Evolutionary conservation across 2,329 filamentous ascomycete species (phyloP).

Genomic region (Exophiala oligosperma): DNA sequence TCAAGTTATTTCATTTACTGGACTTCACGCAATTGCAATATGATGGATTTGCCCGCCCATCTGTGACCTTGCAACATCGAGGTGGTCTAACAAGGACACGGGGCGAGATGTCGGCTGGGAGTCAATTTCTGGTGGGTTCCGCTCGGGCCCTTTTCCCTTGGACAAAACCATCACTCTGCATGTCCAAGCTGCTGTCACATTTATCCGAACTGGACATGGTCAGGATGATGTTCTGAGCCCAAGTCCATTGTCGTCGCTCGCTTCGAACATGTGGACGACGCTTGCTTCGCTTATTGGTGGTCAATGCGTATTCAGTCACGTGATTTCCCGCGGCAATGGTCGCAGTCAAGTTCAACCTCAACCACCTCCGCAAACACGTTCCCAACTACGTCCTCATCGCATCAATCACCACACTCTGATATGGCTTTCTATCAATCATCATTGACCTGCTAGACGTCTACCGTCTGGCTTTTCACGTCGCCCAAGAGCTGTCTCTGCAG

Average conservation of each 20-base stretch:
- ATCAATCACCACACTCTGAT: constrained; percentile 28
- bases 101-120: no score
- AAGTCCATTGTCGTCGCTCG: constrained; percentile 16
- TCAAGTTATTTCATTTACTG: no score
- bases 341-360: constrained; percentile 7
- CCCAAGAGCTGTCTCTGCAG: constrained; percentile 45
- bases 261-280: constrained; percentile 15
- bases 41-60: no score
- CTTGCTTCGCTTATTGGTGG: constrained; percentile 15
- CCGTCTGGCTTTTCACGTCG: constrained; percentile 46
- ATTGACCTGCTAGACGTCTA: constrained; percentile 44
- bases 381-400: constrained; percentile 15
- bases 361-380: constrained; percentile 7
- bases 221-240: constrained; percentile 1
- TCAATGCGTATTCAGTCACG: constrained; percentile 3
- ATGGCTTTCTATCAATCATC: constrained; percentile 26
- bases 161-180: no score
- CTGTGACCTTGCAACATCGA: no score
- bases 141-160: no score
- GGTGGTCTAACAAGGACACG: no score
- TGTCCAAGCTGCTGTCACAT: neutral
- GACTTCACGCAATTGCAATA: no score
- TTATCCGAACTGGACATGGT: constrained; percentile 8
- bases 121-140: no score
- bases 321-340: neutral